These are phyloP conservation scores for Solanum clarkiae DNA, from an alignment of 257 asterid species.

Conservation along the genomic window DNA sequence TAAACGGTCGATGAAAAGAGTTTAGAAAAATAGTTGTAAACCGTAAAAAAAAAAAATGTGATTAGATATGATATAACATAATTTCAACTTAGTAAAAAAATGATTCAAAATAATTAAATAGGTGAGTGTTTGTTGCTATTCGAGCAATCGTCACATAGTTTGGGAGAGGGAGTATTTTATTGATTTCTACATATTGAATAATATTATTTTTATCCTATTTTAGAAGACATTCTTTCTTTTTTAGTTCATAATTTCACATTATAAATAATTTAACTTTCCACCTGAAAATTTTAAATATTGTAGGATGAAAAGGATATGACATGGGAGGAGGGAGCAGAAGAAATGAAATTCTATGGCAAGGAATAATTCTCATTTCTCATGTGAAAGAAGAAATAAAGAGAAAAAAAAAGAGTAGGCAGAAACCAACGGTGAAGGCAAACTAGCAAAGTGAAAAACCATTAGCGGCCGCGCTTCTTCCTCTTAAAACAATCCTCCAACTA, in stretches of 20 bases:
- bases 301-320: too few relatives aligned
- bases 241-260: too few relatives aligned
- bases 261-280: too few relatives aligned
- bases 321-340: too few relatives aligned
- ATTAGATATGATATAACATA: too few relatives aligned
- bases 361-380: background rate
- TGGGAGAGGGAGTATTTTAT: background rate
- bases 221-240: too few relatives aligned
- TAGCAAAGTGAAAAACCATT: conserved; percentile 25
- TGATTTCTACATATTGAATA: background rate
- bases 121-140: too few relatives aligned
- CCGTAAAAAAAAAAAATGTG: background rate
- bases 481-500: background rate
- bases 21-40: background rate
- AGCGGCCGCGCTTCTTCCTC: conserved; percentile 36
- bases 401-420: background rate
- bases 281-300: too few relatives aligned
- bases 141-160: too few relatives aligned
- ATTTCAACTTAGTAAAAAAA: background rate
- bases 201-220: too few relatives aligned
- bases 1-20: background rate
- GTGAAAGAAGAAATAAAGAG: background rate
- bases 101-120: background rate
- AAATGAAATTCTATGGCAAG: background rate
- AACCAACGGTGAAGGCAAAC: background rate